These are phyloP conservation scores for Ensete glaucum DNA, from an alignment of 176 grass and related monocot species.

Conservation along the genomic window DNA sequence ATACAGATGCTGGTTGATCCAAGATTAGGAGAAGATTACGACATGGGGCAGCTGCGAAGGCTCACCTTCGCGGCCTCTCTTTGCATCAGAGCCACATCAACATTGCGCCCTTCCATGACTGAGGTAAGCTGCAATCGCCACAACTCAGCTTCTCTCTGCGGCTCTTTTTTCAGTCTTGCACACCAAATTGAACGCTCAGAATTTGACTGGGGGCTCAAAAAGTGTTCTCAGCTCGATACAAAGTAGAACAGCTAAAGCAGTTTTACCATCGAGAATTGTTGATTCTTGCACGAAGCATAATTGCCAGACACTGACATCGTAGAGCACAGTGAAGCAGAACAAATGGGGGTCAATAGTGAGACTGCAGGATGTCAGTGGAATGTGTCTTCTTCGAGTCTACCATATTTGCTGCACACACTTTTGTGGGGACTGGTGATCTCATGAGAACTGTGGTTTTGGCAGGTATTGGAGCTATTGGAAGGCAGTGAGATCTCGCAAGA, in stretches of 20 bases:
- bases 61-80: constrained; percentile 8
- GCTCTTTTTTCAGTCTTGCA: not conserved
- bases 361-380: not conserved
- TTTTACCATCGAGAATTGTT: not conserved
- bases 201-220: too few relatives aligned
- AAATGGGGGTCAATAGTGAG: not conserved
- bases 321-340: not conserved
- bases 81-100: constrained; percentile 10
- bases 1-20: constrained; percentile 5
- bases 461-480: constrained; percentile 86
- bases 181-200: too few relatives aligned
- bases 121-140: constrained; percentile 5
- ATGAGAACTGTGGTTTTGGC: not conserved
- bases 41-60: constrained; percentile 11
- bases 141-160: not conserved
- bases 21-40: constrained; percentile 4
- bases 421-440: not conserved
- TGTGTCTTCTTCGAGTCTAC: not conserved
- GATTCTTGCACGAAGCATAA: not conserved
- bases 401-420: not conserved
- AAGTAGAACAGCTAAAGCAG: too few relatives aligned
- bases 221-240: too few relatives aligned
- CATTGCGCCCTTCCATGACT: constrained; percentile 13
- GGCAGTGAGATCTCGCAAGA: constrained; percentile 56
- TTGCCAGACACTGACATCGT: not conserved